Evolutionary conservation across 2,329 filamentous ascomycete genomes (phyloP).

Genomic region (Fusarium beomiforme): DNA sequence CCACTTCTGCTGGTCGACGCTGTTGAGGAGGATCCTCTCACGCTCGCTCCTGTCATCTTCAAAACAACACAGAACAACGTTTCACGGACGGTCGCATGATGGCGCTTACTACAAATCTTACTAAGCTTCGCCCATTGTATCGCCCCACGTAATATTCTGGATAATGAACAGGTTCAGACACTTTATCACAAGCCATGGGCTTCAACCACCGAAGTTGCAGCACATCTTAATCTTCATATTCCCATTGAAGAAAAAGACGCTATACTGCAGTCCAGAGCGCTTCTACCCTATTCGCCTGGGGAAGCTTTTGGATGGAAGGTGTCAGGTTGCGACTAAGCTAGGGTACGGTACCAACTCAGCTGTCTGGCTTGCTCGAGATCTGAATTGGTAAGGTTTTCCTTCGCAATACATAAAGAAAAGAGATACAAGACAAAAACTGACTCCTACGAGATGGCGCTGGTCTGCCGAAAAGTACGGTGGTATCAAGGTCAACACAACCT

Average conservation of each 20-base stretch:
- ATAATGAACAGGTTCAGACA: neutral
- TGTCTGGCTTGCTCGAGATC: conserved; percentile 40
- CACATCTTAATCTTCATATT: conserved; percentile 16
- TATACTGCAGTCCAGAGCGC: conserved; percentile 9
- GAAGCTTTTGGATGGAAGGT: conserved; percentile 26
- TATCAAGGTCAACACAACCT: conserved; percentile 29
- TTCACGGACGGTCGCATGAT: neutral
- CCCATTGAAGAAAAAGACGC: conserved; percentile 28
- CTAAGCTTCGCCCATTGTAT: neutral
- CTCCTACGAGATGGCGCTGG: conserved; percentile 34
- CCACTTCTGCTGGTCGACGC: neutral
- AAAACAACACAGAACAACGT: neutral
- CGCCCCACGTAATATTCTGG: accelerated
- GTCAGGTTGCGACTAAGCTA: conserved; percentile 36
- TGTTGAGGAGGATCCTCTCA: neutral
- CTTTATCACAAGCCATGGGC: conserved; percentile 13
- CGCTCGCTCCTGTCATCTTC: neutral
- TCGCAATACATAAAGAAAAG: too few species aligned
- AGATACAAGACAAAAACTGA: neutral
- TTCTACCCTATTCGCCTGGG: conserved; percentile 33
- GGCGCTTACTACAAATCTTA: neutral
- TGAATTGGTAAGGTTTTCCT: conserved; percentile 11
- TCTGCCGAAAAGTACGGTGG: conserved; percentile 35
- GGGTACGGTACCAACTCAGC: conserved; percentile 36
- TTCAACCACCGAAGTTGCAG: too few species aligned